Base-by-base conservation (phyloP, 176 grass and related monocot genomes). In the Oropetium thomaeum region DNA sequence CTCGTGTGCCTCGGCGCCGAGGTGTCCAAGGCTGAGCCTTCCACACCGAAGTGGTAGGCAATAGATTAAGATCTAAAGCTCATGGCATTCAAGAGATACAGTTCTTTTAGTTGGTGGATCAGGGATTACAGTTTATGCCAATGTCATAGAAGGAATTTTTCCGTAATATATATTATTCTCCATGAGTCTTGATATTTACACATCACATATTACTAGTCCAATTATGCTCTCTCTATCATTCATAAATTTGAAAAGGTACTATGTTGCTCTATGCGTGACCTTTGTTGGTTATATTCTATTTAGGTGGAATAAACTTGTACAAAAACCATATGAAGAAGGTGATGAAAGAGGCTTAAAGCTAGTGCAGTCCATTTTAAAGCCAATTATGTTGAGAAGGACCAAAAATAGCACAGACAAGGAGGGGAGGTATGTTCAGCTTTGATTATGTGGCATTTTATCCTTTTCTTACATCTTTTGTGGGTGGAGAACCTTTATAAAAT, bases 221-320 rank as follows among this genome's bases (percentile, higher is more conserved):
- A 64, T 44, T 75, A 23, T 82, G 76, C 70, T 65, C 23, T 27
- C 39, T 15, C 0, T 45, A 31, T 13, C 13, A 32, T 43, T 28
- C 22, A 63, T 22, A 58, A 44, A 48, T 79, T 49, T 55, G 22
- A 47, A 62, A 62, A 30, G 8, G 63, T 12, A 55, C 25, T 77
- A 44, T 30, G 60, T 11, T 55, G 16, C 33, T 35, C 9, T 71
- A 27, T 75, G 44, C 38, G 28, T 76, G 63, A 77, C 47, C 38
- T 67, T 30, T 76, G 40, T 47, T 76, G 25, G 20, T 72, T 2
- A 27, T 70, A 62, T 67, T 15, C 29, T 73, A 45, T 84, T 38
- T 81, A 97, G 95, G 88, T 97, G 95, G 95, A 65, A 97, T 84
- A 97, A 93, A 85, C 90, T 97, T 70, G 72, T 97, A 81, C 95